Evolutionary conservation across 306 rosid genomes (phyloP).

Genomic region (Ceratonia siliqua): DNA sequence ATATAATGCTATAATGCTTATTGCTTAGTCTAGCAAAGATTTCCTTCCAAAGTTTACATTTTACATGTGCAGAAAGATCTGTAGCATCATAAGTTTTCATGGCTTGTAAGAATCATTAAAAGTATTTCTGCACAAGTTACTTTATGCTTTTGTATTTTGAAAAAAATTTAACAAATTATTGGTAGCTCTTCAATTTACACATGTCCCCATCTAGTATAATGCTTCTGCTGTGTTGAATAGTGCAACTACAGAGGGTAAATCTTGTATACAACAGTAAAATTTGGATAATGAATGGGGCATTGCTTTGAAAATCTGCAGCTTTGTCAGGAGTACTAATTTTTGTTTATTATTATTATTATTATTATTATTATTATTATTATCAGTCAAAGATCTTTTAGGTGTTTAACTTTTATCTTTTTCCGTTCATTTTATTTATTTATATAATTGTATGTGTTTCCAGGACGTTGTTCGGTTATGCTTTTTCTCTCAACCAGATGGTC

Average conservation of each 20-base stretch:
- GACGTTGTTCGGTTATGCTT: constrained; percentile 74
- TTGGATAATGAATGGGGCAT: background rate
- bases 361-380: background rate
- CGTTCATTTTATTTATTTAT: constrained; percentile 10
- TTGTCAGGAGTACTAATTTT: background rate
- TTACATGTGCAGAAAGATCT: background rate
- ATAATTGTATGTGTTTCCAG: constrained; percentile 41
- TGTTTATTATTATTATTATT: background rate
- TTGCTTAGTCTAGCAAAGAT: no score
- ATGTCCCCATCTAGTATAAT: constrained; percentile 9
- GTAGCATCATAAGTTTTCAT: background rate
- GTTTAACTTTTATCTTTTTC: background rate
- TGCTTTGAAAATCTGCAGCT: background rate
- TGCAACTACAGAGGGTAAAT: background rate
- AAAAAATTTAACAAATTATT: background rate
- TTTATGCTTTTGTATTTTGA: background rate
- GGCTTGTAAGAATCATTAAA: background rate
- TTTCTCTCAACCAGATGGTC: constrained; percentile 95
- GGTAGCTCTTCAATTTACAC: background rate
- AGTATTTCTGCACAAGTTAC: background rate
- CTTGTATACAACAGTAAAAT: background rate
- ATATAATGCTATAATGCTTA: no score
- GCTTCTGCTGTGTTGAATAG: constrained; percentile 7
- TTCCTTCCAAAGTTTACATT: no score
- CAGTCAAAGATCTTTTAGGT: background rate